Evolutionary conservation across 2,329 filamentous ascomycete genomes (phyloP).

Genomic region (Apiospora koreana): DNA sequence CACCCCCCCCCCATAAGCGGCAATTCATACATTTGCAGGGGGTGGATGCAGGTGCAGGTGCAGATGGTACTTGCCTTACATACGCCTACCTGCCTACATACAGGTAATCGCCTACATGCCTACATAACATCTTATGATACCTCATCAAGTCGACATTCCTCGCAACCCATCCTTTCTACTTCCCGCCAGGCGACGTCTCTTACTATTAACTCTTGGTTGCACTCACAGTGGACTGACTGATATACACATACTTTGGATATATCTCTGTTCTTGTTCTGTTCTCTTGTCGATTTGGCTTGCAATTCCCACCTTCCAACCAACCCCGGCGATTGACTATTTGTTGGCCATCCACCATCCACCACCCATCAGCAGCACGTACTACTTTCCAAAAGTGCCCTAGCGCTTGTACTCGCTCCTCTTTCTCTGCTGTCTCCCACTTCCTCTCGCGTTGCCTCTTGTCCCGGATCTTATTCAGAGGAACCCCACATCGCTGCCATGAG

Average conservation of each 20-base stretch:
- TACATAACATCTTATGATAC: conserved; percentile 8
- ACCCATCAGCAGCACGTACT: conserved; percentile 3
- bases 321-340: neutral
- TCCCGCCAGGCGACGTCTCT: neutral
- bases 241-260: too few relatives aligned
- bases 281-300: neutral
- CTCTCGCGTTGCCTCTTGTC: neutral
- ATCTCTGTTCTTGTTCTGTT: neutral
- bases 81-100: neutral
- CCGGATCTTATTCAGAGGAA: conserved; percentile 11
- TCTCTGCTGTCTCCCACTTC: neutral
- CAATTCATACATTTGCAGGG: neutral
- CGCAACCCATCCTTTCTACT: neutral
- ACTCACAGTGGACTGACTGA: neutral
- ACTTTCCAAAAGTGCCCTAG: conserved; percentile 7
- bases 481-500: conserved; percentile 19
- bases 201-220: too few relatives aligned
- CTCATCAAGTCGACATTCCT: neutral
- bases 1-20: neutral
- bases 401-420: neutral
- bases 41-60: neutral
- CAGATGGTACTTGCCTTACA: neutral
- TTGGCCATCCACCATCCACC: too few relatives aligned
- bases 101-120: neutral
- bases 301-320: neutral